Base-by-base conservation (phyloP, 192 early-diverging fungal genomes). In the Coemansia sp. region DNA sequence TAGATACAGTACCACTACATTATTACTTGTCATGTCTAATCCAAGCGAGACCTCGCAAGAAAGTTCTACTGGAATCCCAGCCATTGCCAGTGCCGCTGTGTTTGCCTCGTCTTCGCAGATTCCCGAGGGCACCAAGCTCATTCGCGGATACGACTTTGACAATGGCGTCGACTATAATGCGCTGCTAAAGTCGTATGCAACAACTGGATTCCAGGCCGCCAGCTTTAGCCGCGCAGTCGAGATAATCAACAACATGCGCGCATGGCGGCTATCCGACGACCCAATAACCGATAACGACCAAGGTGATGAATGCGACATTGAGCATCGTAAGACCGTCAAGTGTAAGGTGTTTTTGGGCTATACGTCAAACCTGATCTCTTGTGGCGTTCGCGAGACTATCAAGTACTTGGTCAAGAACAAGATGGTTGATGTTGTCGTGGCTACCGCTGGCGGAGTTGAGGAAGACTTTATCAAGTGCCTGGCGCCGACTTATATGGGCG, bases 391-490 rank as follows among this genome's bases (percentile, higher is more conserved):
- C 46, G 98, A 99, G 69, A 85, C 90, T 5, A 92, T 99, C 69
- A 86, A 90, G 27, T 99, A 90, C 73, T 82, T 99, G 36, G 94
- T 93, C 11, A 89, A 99, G 73, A 91, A 98, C 79, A 82, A 85
- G 6, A 86, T 95, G 76, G 94, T 99, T 6, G 91, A 95, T 75
- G 91, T 92, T 36, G 61, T 99, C 44, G 97, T 98, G 2, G 86
- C 97, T 5, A 92, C 94, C 10, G 97, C 95, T 14, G 97, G 97
- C 62, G 97, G 97, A 34, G 75, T 99, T 41, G 97, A 99, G 66
- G 97, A 99, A 70, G 97, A 99, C 77, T 91, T 99, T 73, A 99
- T 99, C 80, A 99, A 98, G 76, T 98, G 95, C 72, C 77, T 99
- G 31, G 95, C 86, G 6, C 86, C 88, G 0, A 99, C 97, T 0